Percentiles rank a stretch among this genome's conserved stretches.
Evolutionary conservation across 805 yeast species (phyloP).

Genomic region (Candida anglica): DNA sequence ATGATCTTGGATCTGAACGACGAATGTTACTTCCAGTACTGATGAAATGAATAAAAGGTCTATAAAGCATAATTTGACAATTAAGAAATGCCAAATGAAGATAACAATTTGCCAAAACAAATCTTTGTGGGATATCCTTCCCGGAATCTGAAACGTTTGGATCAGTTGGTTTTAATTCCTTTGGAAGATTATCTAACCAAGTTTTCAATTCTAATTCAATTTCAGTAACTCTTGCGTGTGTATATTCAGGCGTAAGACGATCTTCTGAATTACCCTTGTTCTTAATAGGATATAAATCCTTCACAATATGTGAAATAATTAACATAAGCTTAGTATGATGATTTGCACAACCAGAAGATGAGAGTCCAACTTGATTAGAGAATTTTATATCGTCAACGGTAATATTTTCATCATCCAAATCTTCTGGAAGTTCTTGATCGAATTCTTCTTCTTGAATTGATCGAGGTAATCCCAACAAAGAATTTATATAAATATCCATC

Average conservation of each 20-base stretch:
- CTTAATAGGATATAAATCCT: conserved; percentile 71
- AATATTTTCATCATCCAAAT: conserved; percentile 82
- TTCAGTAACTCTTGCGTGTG: conserved; percentile 47
- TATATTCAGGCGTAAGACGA: conserved; percentile 28
- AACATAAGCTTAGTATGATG: conserved; percentile 75
- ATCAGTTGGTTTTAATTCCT: conserved; percentile 68
- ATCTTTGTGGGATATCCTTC: conserved; percentile 44
- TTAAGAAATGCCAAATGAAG: conserved; percentile 69
- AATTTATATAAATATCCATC: conserved; percentile 85
- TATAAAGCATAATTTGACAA: conserved; percentile 74
- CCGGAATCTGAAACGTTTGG: conserved; percentile 32
- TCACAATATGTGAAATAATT: conserved; percentile 67
- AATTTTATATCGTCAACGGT: conserved; percentile 56
- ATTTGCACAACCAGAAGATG: conserved; percentile 78
- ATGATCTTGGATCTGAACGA: conserved; percentile 52
- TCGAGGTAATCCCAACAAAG: conserved; percentile 81
- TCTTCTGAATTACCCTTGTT: conserved; percentile 10
- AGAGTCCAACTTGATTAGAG: conserved; percentile 48
- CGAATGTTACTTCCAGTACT: conserved; percentile 46
- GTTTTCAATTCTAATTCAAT: conserved; percentile 64
- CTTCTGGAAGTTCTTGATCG: conserved; percentile 83
- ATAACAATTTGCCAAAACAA: conserved; percentile 69
- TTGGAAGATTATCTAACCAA: conserved; percentile 72
- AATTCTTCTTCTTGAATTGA: conserved; percentile 73
- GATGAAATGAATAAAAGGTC: conserved; percentile 85